Conservation (phyloP, 2,329 filamentous ascomycete species). For the Pseudopyricularia cyperi region DNA sequence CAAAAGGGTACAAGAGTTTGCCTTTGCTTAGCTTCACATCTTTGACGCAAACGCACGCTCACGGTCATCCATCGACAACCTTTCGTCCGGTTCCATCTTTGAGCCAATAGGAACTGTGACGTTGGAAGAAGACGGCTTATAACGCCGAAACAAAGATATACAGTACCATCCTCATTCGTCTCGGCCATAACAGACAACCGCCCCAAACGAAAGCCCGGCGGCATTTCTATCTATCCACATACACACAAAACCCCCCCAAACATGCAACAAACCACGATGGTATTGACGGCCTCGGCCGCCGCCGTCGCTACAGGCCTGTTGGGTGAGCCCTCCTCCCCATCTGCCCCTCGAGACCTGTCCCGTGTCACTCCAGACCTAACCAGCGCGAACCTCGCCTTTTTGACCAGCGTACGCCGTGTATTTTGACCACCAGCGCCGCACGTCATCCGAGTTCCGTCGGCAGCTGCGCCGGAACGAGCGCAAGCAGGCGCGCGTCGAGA, state of each 20-base stretch:
- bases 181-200: too few species aligned
- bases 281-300: slow-evolving; percentile 49
- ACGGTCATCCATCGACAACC: background rate
- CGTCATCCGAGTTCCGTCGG: slow-evolving; percentile 52
- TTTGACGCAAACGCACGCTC: background rate
- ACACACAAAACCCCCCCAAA: slow-evolving; percentile 20
- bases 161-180: too few species aligned
- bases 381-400: too few species aligned
- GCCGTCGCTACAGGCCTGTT: slow-evolving; percentile 45
- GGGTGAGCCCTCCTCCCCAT: slow-evolving; percentile 27
- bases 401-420: slow-evolving; percentile 48
- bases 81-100: background rate
- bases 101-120: background rate
- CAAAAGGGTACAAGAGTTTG: background rate
- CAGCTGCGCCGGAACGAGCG: slow-evolving; percentile 63
- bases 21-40: background rate
- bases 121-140: too few species aligned
- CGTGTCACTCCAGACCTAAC: too few species aligned
- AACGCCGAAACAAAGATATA: too few species aligned
- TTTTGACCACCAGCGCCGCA: slow-evolving; percentile 56
- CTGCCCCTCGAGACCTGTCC: too few species aligned
- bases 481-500: slow-evolving; percentile 55
- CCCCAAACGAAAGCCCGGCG: too few species aligned
- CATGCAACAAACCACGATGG: slow-evolving; percentile 43
- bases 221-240: too few species aligned